Evolutionary conservation across 1,284 basidiomycete genomes (phyloP).

Genomic region (Ganoderma boninense): DNA sequence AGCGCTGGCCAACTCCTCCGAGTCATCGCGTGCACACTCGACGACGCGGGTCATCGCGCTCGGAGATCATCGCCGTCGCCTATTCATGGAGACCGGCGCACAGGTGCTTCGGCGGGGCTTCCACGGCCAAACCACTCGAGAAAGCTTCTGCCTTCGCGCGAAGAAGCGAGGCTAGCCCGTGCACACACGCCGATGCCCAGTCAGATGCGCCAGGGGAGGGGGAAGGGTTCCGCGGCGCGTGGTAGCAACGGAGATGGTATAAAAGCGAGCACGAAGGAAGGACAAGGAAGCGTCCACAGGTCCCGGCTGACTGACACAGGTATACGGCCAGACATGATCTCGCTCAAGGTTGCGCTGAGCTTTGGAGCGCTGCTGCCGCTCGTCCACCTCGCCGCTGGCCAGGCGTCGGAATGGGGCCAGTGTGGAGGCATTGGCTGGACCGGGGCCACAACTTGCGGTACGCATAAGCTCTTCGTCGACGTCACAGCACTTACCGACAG

Average conservation of each 20-base stretch:
- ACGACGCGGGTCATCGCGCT: not conserved
- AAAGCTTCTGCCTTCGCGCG: not conserved
- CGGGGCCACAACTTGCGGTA: conserved; percentile 48
- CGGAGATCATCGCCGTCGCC: not conserved
- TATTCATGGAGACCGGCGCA: not conserved
- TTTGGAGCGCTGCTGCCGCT: conserved; percentile 39
- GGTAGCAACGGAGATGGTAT: not conserved
- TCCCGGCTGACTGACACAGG: not conserved
- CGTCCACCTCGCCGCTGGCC: conserved; percentile 41
- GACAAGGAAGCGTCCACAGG: not conserved
- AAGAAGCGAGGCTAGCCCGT: not conserved
- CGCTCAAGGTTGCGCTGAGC: conserved; percentile 21
- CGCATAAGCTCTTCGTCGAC: conserved; percentile 25
- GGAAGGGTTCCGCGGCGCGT: not conserved
- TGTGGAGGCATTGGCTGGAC: conserved; percentile 48
- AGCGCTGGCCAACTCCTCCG: too few relatives aligned
- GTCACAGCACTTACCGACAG: conserved; percentile 36
- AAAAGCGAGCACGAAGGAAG: not conserved
- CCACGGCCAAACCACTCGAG: conserved; percentile 10
- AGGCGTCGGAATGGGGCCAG: conserved; percentile 44
- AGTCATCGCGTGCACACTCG: not conserved
- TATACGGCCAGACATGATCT: conserved; percentile 18
- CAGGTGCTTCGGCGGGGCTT: conserved; percentile 4
- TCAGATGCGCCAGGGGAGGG: not conserved
- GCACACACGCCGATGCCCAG: not conserved